Evolutionary conservation across 495 filamentous ascomycete species (phyloP).

Genomic region (Monascus purpureus): DNA sequence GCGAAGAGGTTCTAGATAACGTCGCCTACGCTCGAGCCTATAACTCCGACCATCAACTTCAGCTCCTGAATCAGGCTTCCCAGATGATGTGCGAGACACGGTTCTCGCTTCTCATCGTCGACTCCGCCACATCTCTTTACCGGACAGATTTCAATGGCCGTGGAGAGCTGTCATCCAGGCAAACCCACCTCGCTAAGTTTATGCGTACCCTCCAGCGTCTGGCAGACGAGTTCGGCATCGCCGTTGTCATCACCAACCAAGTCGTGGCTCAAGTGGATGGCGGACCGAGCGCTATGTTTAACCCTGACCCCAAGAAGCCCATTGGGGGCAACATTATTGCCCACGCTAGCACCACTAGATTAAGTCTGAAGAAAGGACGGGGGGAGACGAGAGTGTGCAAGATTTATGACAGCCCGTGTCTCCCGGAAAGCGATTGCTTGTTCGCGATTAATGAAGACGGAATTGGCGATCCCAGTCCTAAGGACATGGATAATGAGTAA

Average conservation of each 20-base stretch:
- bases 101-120: slow-evolving; percentile 89
- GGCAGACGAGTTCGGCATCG: slow-evolving; percentile 96
- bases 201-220: slow-evolving; percentile 87
- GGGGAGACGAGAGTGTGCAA: slow-evolving; percentile 95
- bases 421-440: slow-evolving; percentile 90
- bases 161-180: slow-evolving; percentile 78
- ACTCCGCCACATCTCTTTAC: slow-evolving; percentile 88
- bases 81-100: slow-evolving; percentile 99
- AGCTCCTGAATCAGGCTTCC: slow-evolving; percentile 85
- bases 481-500: slow-evolving; percentile 78
- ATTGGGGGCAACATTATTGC: slow-evolving; percentile 99
- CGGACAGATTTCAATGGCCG: slow-evolving; percentile 91
- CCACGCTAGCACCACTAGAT: slow-evolving; percentile 78
- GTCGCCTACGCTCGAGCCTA: slow-evolving; percentile 96
- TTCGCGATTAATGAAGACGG: slow-evolving; percentile 97
- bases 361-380: slow-evolving; percentile 89
- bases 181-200: slow-evolving; percentile 93
- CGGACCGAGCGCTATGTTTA: slow-evolving; percentile 92
- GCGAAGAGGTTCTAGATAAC: slow-evolving; percentile 95
- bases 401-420: slow-evolving; percentile 95
- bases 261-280: slow-evolving; percentile 97
- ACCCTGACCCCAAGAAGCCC: slow-evolving; percentile 96
- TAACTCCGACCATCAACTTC: slow-evolving; percentile 94
- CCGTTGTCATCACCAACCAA: slow-evolving; percentile 97
- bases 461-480: slow-evolving; percentile 88